Conservation (phyloP, 768 basidiomycete genomes). For the Boletellus emodensis region DNA sequence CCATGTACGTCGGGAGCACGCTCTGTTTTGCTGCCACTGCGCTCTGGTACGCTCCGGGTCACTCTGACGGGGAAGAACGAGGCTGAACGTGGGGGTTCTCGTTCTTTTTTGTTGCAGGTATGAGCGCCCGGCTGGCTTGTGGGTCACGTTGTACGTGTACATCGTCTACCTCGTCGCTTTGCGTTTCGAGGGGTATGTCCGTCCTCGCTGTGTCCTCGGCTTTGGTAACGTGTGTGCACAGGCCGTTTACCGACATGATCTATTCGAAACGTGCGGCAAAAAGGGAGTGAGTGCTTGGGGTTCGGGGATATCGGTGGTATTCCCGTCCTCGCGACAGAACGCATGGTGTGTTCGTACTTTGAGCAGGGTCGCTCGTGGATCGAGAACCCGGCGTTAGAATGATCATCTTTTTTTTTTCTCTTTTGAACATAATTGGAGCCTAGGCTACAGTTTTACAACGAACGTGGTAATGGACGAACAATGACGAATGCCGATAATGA, state of each 20-base stretch:
- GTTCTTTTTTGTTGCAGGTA: constrained; percentile 46
- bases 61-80: too few relatives aligned
- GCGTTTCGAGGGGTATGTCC: constrained; percentile 80
- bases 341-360: too few relatives aligned
- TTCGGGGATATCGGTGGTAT: background rate
- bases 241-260: constrained; percentile 81
- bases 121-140: constrained; percentile 78
- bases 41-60: constrained; percentile 61
- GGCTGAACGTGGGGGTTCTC: background rate
- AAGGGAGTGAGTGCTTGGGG: constrained; percentile 12
- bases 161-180: constrained; percentile 81
- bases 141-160: constrained; percentile 79
- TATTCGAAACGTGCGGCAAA: constrained; percentile 50
- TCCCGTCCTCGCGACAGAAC: too few relatives aligned
- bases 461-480: too few relatives aligned
- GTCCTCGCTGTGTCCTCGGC: background rate
- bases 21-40: constrained; percentile 85
- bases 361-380: background rate
- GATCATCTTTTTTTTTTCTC: too few relatives aligned
- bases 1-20: constrained; percentile 97
- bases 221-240: constrained; percentile 16
- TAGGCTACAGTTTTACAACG: too few relatives aligned
- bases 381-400: background rate
- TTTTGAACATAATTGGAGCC: too few relatives aligned
- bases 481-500: too few relatives aligned